Evolutionary conservation across 495 filamentous ascomycete species (phyloP).

Genomic region (Clohesyomyces aquaticus): DNA sequence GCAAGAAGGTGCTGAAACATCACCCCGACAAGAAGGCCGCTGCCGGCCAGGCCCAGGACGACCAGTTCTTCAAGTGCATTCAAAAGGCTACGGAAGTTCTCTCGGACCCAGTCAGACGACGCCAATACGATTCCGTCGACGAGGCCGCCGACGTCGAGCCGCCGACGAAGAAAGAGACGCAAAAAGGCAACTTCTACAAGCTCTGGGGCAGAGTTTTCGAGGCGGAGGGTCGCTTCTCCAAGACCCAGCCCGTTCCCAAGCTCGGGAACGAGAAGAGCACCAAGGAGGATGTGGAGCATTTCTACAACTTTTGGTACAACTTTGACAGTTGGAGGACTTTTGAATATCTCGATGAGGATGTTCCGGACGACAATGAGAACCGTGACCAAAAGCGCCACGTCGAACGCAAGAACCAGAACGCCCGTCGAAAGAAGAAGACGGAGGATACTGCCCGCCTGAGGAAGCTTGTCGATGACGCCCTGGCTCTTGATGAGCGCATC

Average conservation of each 20-base stretch:
- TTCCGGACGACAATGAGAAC: slow-evolving; percentile 97
- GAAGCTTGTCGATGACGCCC: slow-evolving; percentile 82
- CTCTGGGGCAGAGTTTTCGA: slow-evolving; percentile 86
- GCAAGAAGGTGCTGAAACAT: slow-evolving; percentile 98
- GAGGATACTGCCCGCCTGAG: slow-evolving; percentile 92
- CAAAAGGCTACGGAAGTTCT: slow-evolving; percentile 96
- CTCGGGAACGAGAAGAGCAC: slow-evolving; percentile 84
- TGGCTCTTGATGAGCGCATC: slow-evolving; percentile 86
- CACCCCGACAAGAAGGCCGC: slow-evolving; percentile 99
- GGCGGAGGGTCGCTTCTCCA: slow-evolving; percentile 89
- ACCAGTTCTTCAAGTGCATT: slow-evolving; percentile 99
- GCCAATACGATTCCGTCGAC: slow-evolving; percentile 96
- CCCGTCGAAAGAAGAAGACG: slow-evolving; percentile 97
- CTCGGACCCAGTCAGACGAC: slow-evolving; percentile 85
- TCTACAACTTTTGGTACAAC: slow-evolving; percentile 99
- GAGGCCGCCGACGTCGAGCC: slow-evolving; percentile 89
- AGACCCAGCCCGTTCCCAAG: slow-evolving; percentile 79
- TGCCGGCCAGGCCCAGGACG: slow-evolving; percentile 82
- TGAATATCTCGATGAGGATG: slow-evolving; percentile 98
- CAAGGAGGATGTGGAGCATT: slow-evolving; percentile 85
- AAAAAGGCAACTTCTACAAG: slow-evolving; percentile 92
- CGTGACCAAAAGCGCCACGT: slow-evolving; percentile 97
- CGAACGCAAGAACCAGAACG: slow-evolving; percentile 97
- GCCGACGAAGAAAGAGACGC: slow-evolving; percentile 82
- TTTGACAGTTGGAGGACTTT: slow-evolving; percentile 98